Evolutionary conservation across 345 rosid genomes (phyloP).

Genomic region (Populus euphratica): DNA sequence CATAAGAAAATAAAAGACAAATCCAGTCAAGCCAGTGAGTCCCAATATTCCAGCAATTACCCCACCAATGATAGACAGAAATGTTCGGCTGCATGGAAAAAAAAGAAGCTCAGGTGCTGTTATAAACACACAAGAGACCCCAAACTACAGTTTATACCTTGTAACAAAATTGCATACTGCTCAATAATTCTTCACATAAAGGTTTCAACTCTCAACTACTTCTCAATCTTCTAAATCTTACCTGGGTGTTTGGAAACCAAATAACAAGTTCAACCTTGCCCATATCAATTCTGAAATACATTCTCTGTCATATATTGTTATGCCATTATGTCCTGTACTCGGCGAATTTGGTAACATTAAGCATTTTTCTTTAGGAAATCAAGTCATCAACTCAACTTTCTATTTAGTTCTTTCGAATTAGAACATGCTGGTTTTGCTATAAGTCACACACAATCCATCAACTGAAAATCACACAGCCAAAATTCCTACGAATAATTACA

Average conservation of each 20-base stretch:
- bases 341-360: not conserved
- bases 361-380: not conserved
- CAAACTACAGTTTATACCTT: not conserved
- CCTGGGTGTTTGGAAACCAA: not conserved
- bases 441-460: not conserved
- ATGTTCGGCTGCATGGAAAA: constrained; percentile 70
- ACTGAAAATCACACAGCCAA: not conserved
- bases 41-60: constrained; percentile 89
- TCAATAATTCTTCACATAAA: not conserved
- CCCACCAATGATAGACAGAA: constrained; percentile 85
- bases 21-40: constrained; percentile 77
- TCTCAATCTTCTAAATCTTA: not conserved
- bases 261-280: not conserved
- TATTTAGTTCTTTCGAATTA: not conserved
- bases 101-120: not conserved
- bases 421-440: not conserved
- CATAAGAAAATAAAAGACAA: constrained; percentile 68
- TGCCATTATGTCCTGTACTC: not conserved
- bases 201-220: not conserved
- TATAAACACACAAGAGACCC: not conserved
- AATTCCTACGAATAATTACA: not conserved
- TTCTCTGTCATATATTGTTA: not conserved
- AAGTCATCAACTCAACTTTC: not conserved
- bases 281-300: not conserved
- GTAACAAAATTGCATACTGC: not conserved